These are phyloP conservation scores for Sporothrix curviconia DNA, from an alignment of 2,329 filamentous ascomycete genomes.

Conservation along the genomic window DNA sequence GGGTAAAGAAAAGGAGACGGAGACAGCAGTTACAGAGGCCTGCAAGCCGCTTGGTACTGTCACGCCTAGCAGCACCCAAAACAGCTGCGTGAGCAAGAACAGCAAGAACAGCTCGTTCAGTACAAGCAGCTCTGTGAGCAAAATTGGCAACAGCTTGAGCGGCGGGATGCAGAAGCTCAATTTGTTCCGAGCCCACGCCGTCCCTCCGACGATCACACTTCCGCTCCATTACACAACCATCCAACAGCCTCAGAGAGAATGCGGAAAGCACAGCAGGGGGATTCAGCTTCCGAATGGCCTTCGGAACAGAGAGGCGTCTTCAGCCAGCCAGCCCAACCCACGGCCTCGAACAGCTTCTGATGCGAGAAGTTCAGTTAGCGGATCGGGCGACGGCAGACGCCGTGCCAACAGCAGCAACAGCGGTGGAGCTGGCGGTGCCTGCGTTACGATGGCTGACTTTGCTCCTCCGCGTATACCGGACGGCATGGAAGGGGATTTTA, in stretches of 20 bases:
- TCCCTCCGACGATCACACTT: neutral
- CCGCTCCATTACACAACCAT: constrained; percentile 7
- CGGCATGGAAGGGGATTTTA: constrained; percentile 8
- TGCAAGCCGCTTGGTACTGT: neutral
- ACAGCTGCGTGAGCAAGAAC: neutral
- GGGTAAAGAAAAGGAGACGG: neutral
- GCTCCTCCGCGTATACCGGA: constrained; percentile 1
- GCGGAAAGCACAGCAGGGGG: neutral
- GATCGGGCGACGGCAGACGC: neutral
- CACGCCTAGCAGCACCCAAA: constrained; percentile 7
- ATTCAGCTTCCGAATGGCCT: constrained; percentile 7
- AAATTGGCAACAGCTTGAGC: neutral
- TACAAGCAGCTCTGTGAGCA: neutral
- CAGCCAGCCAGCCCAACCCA: neutral
- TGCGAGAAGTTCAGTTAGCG: neutral
- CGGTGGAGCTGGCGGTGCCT: neutral
- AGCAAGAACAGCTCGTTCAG: constrained; percentile 6
- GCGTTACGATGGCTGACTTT: constrained; percentile 14
- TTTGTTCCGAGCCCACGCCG: constrained; percentile 3
- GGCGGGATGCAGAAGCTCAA: neutral
- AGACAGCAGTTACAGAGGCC: neutral
- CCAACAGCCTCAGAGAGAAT: neutral
- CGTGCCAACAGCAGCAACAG: neutral
- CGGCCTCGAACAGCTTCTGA: neutral
- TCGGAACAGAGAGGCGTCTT: constrained; percentile 1